Percentiles rank a stretch among this genome's conserved stretches.
Conservation (phyloP, 2,329 filamentous ascomycete genomes). For the Trichoderma arundinaceum region DNA sequence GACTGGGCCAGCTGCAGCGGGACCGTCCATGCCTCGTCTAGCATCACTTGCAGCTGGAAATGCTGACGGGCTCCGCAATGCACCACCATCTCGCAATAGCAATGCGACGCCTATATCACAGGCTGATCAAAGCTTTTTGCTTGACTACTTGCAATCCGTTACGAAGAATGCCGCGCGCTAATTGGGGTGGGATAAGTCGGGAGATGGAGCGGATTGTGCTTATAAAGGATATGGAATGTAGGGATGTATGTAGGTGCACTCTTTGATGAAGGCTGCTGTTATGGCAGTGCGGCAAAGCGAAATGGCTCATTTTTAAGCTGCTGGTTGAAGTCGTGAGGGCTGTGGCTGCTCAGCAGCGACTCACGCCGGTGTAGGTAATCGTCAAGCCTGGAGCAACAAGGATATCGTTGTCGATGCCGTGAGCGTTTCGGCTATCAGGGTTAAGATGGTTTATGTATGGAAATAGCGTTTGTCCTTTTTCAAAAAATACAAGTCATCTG, state of each 20-base stretch:
- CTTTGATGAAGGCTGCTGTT: background rate
- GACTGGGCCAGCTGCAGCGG: constrained; percentile 24
- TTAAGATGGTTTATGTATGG: background rate
- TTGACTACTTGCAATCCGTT: constrained; percentile 72
- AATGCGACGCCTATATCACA: constrained; percentile 66
- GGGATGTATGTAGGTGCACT: background rate
- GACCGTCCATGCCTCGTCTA: constrained; percentile 45
- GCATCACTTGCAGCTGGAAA: constrained; percentile 52
- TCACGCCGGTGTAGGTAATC: too few relatives aligned
- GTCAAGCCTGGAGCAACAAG: too few relatives aligned
- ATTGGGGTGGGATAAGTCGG: constrained; percentile 9
- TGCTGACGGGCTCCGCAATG: constrained; percentile 40
- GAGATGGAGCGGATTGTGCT: background rate
- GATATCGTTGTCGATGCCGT: too few relatives aligned
- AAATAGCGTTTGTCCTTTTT: background rate
- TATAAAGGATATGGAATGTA: background rate
- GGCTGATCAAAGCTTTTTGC: constrained; percentile 75
- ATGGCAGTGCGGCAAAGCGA: constrained; percentile 2
- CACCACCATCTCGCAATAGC: constrained; percentile 49
- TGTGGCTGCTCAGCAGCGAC: too few relatives aligned
- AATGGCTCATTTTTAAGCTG: background rate
- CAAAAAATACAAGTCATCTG: background rate
- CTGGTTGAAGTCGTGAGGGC: too few relatives aligned
- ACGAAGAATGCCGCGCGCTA: constrained; percentile 49
- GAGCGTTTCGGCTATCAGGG: too few relatives aligned